Evolutionary conservation across 331 rosid genomes (phyloP), one percentile per base, ranked within the genome.

Genomic region (Malus hybrid): DNA sequence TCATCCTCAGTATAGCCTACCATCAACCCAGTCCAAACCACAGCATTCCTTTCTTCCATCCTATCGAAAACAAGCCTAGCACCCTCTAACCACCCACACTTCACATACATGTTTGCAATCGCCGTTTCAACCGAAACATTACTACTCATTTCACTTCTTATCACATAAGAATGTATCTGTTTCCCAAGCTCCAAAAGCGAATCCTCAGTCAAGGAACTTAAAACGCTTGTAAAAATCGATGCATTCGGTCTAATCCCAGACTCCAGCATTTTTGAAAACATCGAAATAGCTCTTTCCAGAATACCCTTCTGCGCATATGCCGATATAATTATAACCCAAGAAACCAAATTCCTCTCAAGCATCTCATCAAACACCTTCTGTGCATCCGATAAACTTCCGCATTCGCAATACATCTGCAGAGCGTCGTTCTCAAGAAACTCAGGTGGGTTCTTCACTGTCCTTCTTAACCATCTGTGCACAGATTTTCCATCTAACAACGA

Each of bases 21-120:
- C 91, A 87, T 83, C 88, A 89, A 81, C 24, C 84, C 88, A 14
- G 88, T 89, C 87, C 89, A 87, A 60, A 83, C 84, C 75, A 87
- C 89, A 14, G 71, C 85, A 79, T 82, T 83, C 70, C 77, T 87
- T 36, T 66, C 71, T 65, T 68, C 60, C 89, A 89, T 87, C 81
- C 66, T 55, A 68, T 83, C 71, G 61, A 81, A 77, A 46, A 82
- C 83, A 62, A 87, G 76, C 71, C 67, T 76, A 32, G 91, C 93
- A 76, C 83, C 88, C 28, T 81, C 85, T 52, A 87, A 66, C 83
- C 86, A 82, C 28, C 86, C 90, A 82, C 90, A 86, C 79, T 89
- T 89, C 14, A 82, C 81, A 22, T 89, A 87, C 91, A 83, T 87
- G 64, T 89, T 89, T 42, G 81, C 70, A 73, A 89, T 64, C 36